Evolutionary conservation across 2,329 filamentous ascomycete species (phyloP).

Genomic region (Penicillium polonicum): DNA sequence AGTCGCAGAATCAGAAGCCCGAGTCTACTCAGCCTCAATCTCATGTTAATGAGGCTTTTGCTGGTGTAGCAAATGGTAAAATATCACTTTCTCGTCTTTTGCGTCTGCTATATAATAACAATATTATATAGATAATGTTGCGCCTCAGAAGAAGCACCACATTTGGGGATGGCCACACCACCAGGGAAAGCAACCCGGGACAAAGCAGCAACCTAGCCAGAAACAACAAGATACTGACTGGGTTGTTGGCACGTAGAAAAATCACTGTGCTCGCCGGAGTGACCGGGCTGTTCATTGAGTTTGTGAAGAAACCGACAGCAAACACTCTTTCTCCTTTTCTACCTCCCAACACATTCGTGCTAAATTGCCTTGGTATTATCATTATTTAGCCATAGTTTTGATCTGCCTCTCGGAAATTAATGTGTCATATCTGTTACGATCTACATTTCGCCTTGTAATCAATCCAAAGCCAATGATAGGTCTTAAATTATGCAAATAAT

Average conservation of each 20-base stretch:
- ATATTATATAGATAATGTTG: background rate
- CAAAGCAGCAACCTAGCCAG: constrained; percentile 6
- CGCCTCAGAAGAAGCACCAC: constrained; percentile 3
- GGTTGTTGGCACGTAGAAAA: constrained; percentile 3
- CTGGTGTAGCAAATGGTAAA: constrained; percentile 8
- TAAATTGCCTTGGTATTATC: background rate
- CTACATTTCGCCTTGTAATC: background rate
- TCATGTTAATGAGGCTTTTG: constrained; percentile 2
- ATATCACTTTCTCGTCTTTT: background rate
- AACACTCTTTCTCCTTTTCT: background rate
- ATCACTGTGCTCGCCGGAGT: background rate
- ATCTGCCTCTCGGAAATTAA: background rate
- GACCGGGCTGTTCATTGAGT: background rate
- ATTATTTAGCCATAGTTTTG: background rate
- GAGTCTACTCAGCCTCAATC: constrained; percentile 5
- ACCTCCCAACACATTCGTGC: background rate
- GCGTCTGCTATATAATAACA: constrained; percentile 1
- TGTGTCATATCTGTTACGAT: background rate
- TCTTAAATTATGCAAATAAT: background rate
- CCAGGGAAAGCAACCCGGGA: background rate
- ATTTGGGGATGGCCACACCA: constrained; percentile 9
- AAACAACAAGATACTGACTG: constrained; percentile 9
- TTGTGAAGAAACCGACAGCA: background rate
- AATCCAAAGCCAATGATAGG: background rate
- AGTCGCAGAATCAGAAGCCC: background rate